A percentile compares a stretch with the other conserved stretches of the same genome.
phyloP scores from a whole-genome alignment of 306 rosid genomes.

The Vigna radiata region DNA sequence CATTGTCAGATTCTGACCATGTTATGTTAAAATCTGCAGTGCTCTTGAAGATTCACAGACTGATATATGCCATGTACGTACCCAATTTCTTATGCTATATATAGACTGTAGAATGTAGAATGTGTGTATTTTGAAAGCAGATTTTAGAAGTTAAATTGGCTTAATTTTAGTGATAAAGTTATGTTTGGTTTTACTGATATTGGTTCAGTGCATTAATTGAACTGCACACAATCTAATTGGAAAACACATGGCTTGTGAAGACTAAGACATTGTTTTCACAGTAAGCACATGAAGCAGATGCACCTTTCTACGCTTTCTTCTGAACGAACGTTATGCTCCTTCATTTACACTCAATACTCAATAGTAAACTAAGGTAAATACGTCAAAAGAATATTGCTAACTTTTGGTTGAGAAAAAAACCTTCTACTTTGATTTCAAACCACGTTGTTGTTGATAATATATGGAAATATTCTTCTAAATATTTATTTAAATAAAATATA shows the following conservation, averaged over 20 bases:
- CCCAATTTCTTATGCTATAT: slow-evolving; percentile 37
- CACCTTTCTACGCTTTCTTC: slow-evolving; percentile 37
- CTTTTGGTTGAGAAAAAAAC: slow-evolving; percentile 25
- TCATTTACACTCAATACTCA: slow-evolving; percentile 44
- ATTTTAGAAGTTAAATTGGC: slow-evolving; percentile 39
- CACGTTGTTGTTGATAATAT: slow-evolving; percentile 35
- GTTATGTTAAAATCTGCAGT: slow-evolving; percentile 23
- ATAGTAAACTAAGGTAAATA: slow-evolving; percentile 30
- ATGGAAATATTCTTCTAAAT: too few relatives aligned
- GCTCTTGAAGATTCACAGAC: slow-evolving; percentile 8
- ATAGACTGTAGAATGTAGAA: not conserved
- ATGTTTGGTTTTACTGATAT: not conserved
- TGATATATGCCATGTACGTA: not conserved
- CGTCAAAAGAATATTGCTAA: slow-evolving; percentile 14
- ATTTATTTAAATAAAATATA: too few relatives aligned
- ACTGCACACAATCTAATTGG: slow-evolving; percentile 47
- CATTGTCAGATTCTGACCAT: slow-evolving; percentile 34
- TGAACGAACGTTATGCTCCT: slow-evolving; percentile 31
- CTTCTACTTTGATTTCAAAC: slow-evolving; percentile 39
- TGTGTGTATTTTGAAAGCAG: slow-evolving; percentile 2
- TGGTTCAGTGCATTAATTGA: slow-evolving; percentile 18
- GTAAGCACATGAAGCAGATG: slow-evolving; percentile 51
- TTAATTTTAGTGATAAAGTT: slow-evolving; percentile 41
- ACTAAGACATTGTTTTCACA: slow-evolving; percentile 35
- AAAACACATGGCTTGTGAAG: slow-evolving; percentile 54